A percentile compares a stretch with the other conserved stretches of the same genome.
phyloP scores from a whole-genome alignment of 148 eudicot species.

The Rhododendron griersonianum region DNA sequence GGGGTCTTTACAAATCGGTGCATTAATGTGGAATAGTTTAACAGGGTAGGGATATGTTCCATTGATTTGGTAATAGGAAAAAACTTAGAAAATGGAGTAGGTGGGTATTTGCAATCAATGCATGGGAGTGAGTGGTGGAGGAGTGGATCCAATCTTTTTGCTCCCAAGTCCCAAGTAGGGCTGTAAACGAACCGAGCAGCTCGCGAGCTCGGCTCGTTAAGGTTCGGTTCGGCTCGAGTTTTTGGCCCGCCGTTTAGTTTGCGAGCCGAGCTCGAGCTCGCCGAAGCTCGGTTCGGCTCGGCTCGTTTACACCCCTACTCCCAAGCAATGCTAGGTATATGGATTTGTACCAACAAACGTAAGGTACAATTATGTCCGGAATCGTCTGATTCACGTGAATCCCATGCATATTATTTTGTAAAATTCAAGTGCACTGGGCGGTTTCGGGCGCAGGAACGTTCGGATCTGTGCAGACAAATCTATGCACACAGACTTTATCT shows the following conservation, averaged over 20 bases:
- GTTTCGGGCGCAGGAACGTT: background rate
- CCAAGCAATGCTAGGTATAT: background rate
- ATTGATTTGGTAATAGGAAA: background rate
- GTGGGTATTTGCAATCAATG: slow-evolving; percentile 13
- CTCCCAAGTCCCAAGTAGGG: background rate
- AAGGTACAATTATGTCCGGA: background rate
- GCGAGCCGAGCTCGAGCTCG: no score
- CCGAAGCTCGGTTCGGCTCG: no score
- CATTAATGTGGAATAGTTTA: background rate
- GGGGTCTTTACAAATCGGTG: background rate
- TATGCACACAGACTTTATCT: background rate
- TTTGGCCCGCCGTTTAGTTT: no score
- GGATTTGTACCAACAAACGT: background rate
- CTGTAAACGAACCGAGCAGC: no score
- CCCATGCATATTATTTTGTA: background rate
- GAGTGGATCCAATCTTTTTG: background rate
- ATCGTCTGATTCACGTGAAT: background rate
- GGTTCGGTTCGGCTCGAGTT: no score
- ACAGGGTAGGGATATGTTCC: background rate
- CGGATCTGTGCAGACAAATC: background rate
- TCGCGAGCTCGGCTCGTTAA: no score
- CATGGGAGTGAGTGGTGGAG: background rate
- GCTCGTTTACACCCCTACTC: background rate
- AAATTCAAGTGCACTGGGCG: background rate
- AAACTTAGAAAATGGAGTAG: background rate